Base-by-base conservation (phyloP, 495 filamentous ascomycete genomes). In the Evansstolkia leycettana region DNA sequence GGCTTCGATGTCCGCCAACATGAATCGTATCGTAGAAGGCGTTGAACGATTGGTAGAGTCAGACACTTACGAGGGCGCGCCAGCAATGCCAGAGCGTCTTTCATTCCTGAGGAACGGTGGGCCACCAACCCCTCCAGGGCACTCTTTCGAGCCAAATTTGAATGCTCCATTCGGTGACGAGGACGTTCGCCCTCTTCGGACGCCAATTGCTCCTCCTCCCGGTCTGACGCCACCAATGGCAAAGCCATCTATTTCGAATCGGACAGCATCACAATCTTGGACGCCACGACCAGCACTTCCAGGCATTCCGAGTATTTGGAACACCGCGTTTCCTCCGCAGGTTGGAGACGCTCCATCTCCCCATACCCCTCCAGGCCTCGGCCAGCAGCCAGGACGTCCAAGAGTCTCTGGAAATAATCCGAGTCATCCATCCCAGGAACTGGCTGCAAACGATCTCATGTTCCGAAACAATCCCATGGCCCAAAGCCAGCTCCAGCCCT, bases 11-110 rank as follows among this genome's bases (percentile, higher is more conserved):
- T 62, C 60, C 11, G 60, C 60, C 16, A 64, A 62, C 31, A 73
- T 75, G 69, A 56, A 72, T 36, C 62, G 62, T 3, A 83, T 82
- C 56, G 77, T 82, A 10, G 76, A 84, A 33, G 61, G 50, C 17
- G 60, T 67, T 6, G 64, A 67, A 44, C 62, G 73, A 36, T 59
- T 84, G 30, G 72, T 85, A 7, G 75, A 72, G 24, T 67, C 66
- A 7, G 64, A 69, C 36, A 60, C 55, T 3, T 64, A 62, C 33
- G 67, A 72, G 31, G 64, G 67, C 33, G 51, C 48, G 1, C 55
- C 62, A 25, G 30, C 45, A 18, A 31, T 57, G 7, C 37, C 49
- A 2, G 54, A 52, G 16, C 48, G 43, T 12, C 52, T 54, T 18
- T 12, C 43, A 1, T 57, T 52, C 35, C 15, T 55, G 17, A 34